Base-by-base conservation (phyloP, 495 filamentous ascomycete species). In the Aspergillus ostianus region DNA sequence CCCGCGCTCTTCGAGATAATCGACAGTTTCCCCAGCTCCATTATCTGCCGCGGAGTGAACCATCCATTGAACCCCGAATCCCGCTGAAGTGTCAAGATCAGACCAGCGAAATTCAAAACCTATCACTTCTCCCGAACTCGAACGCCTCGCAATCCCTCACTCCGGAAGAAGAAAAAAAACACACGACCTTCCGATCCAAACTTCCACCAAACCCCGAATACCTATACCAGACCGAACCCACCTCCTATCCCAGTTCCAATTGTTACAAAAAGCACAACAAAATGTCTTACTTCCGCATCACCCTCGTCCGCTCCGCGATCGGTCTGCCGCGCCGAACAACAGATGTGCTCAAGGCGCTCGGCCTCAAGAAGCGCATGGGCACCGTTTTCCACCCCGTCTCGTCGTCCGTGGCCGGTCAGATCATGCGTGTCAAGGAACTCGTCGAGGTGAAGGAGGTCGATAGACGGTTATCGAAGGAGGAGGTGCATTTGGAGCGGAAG, bases 371-470 rank as follows among this genome's bases (percentile, higher is more conserved):
- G 70, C 89, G 94, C 64, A 88, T 89, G 82, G 84, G 82, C 61
- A 93, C 90, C 58, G 95, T 98, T 64, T 99, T 96, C 82, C 88
- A 96, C 70, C 88, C 90, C 32, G 94, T 97, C 56, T 84, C 85
- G 27, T 82, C 85, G 18, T 86, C 92, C 61, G 83, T 90, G 56
- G 95, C 95, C 4, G 95, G 95, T 74, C 92, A 96, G 77, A 94
- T 99, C 73, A 90, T 98, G 85, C 91, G 90, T 73, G 92, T 99
- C 51, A 99, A 99, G 75, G 95, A 99, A 73, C 80, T 99, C 58
- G 89, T 99, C 6, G 80, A 83, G 13, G 93, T 99, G 23, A 76
- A 85, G 45, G 94, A 97, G 75, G 92, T 96, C 45, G 90, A 90
- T 17, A 67, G 71, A 56, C 67, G 83, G n/a, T 70, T 92, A 69